Evolutionary conservation across 129 eudicot genomes (phyloP).

Genomic region (Escallonia herrerae): DNA sequence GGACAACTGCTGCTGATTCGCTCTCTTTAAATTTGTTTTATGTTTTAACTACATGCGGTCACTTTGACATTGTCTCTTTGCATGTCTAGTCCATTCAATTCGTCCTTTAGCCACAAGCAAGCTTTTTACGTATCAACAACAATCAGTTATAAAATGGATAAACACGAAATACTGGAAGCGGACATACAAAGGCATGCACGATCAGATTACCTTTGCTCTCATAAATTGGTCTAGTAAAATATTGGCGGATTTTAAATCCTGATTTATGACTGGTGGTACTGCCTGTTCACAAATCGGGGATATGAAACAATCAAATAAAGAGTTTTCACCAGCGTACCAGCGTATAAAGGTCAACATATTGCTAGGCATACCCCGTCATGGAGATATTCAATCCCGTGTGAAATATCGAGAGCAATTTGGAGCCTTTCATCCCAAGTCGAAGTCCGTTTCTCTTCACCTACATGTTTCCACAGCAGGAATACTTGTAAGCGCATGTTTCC

Average conservation of each 20-base stretch:
- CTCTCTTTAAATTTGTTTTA: not conserved
- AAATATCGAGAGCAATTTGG: constrained; percentile 88
- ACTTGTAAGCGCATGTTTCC: constrained; percentile 8
- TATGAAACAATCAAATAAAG: not conserved
- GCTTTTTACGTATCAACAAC: too few species aligned
- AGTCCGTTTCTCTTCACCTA: constrained; percentile 45
- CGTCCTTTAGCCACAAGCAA: not conserved
- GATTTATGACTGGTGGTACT: constrained; percentile 81
- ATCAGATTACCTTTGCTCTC: constrained; percentile 72
- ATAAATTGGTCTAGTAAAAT: constrained; percentile 67
- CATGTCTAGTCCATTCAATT: not conserved
- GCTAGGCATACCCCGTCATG: constrained; percentile 79
- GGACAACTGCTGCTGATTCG: too few species aligned
- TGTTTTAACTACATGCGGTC: not conserved
- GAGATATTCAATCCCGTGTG: constrained; percentile 92
- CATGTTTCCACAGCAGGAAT: constrained; percentile 12
- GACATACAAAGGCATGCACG: not conserved
- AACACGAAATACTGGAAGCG: not conserved
- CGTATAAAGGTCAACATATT: not conserved
- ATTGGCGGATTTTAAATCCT: constrained; percentile 88
- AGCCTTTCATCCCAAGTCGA: constrained; percentile 89
- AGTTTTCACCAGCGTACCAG: not conserved
- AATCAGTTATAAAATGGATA: not conserved
- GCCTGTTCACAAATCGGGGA: constrained; percentile 53
- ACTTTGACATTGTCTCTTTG: not conserved